These are phyloP conservation scores for Ascosphaera acerosa DNA, from an alignment of 2,329 filamentous ascomycete species.

Conservation along the genomic window DNA sequence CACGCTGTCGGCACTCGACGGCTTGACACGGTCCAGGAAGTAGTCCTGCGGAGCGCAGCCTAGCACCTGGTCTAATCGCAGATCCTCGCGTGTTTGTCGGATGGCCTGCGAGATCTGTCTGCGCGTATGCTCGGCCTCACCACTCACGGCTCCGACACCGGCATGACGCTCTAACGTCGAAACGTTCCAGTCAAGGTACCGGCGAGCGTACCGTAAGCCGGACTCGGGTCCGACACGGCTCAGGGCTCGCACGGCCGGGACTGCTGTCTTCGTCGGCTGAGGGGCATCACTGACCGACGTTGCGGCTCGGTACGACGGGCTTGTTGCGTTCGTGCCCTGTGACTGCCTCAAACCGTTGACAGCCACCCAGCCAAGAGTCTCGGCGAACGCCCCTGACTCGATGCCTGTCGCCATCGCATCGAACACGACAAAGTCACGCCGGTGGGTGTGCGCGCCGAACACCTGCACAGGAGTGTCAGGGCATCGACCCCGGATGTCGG, in stretches of 20 bases:
- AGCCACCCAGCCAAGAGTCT: constrained; percentile 42
- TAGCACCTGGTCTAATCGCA: constrained; percentile 31
- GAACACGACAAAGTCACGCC: constrained; percentile 38
- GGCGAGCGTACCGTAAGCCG: constrained; percentile 24
- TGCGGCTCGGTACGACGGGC: constrained; percentile 21
- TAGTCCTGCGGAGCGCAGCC: constrained; percentile 36
- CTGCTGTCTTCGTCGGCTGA: constrained; percentile 17
- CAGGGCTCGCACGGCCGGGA: constrained; percentile 6
- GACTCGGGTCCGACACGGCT: constrained; percentile 2
- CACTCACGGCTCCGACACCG: constrained; percentile 1
- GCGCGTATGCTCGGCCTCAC: constrained; percentile 19
- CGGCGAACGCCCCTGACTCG: constrained; percentile 40
- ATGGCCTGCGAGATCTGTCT: constrained; percentile 24
- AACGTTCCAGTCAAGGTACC: constrained; percentile 44
- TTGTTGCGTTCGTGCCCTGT: too few relatives aligned
- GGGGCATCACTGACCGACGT: constrained; percentile 16
- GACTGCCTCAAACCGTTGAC: constrained; percentile 32
- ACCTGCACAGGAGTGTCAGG: constrained; percentile 36
- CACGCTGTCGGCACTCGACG: neutral
- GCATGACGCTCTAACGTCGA: constrained; percentile 39
- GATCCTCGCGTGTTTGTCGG: constrained; percentile 23
- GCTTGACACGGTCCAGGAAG: constrained; percentile 19
- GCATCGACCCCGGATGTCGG: constrained; percentile 27
- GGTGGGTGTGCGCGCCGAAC: constrained; percentile 39
- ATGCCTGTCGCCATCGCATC: constrained; percentile 35